A percentile compares a stretch with the other conserved stretches of the same genome.
Conservation (phyloP, 2,329 filamentous ascomycete genomes). For the Epichloe gansuensis region DNA sequence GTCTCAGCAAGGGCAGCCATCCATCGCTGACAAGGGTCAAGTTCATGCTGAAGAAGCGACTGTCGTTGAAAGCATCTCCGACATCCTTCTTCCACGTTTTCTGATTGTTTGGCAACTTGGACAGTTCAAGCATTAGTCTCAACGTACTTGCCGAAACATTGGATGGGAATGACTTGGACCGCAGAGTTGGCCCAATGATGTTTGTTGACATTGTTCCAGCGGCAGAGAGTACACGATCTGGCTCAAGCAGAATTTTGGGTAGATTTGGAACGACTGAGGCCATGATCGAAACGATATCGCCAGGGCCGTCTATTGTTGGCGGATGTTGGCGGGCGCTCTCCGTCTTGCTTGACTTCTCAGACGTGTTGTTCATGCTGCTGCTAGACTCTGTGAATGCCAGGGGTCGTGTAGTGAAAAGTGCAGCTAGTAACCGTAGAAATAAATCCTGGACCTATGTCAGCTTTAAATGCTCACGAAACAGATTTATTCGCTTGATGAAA, state of each 20-base stretch:
- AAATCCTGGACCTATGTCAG: slow-evolving; percentile 50
- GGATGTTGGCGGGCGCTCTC: slow-evolving; percentile 21
- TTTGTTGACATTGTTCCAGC: slow-evolving; percentile 71
- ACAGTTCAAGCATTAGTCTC: slow-evolving; percentile 61
- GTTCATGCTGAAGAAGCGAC: slow-evolving; percentile 66
- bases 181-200: slow-evolving; percentile 68
- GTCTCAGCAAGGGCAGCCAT: slow-evolving; percentile 74
- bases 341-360: slow-evolving; percentile 24
- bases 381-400: slow-evolving; percentile 52
- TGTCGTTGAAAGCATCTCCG: slow-evolving; percentile 80
- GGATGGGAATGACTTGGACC: slow-evolving; percentile 75
- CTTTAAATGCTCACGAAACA: neutral
- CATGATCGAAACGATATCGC: slow-evolving; percentile 71
- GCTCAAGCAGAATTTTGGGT: slow-evolving; percentile 70
- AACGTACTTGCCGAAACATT: slow-evolving; percentile 64
- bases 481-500: too few species aligned
- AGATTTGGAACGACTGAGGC: slow-evolving; percentile 68
- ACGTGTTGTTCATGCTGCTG: slow-evolving; percentile 18
- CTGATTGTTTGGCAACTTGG: slow-evolving; percentile 63
- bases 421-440: slow-evolving; percentile 74
- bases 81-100: slow-evolving; percentile 92
- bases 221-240: slow-evolving; percentile 68
- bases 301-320: slow-evolving; percentile 30
- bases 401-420: slow-evolving; percentile 85
- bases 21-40: slow-evolving; percentile 51